Evolutionary conservation across 2,329 filamentous ascomycete species (phyloP).

Genomic region (Ophiobolus disseminans): DNA sequence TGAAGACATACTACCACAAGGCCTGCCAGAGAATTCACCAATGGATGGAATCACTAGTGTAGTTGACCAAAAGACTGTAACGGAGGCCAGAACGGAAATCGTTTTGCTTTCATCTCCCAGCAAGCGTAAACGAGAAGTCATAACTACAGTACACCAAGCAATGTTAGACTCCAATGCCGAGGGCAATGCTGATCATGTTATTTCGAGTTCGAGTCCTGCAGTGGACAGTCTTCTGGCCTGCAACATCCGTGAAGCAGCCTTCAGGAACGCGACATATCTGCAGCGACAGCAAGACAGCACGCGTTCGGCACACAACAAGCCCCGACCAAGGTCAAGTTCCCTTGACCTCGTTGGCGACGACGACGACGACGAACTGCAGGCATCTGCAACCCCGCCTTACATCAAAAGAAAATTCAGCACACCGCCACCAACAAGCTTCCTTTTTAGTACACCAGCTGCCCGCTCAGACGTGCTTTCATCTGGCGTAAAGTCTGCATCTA

Average conservation of each 20-base stretch:
- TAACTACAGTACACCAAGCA: neutral
- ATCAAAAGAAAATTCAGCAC: slow-evolving; percentile 35
- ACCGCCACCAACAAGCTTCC: slow-evolving; percentile 16
- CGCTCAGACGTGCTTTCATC: slow-evolving; percentile 1
- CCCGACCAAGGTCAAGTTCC: neutral
- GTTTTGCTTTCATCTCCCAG: slow-evolving; percentile 1
- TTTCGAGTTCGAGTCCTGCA: neutral
- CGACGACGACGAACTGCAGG: slow-evolving; percentile 11
- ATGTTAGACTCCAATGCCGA: slow-evolving; percentile 5
- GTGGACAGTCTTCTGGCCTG: neutral
- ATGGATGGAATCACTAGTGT: neutral
- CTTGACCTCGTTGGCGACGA: slow-evolving; percentile 13
- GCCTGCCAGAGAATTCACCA: slow-evolving; percentile 14
- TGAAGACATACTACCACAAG: slow-evolving; percentile 22
- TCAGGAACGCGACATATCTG: slow-evolving; percentile 9
- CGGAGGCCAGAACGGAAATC: slow-evolving; percentile 14
- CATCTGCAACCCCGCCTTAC: slow-evolving; percentile 2
- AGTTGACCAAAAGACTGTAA: neutral
- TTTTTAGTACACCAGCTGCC: slow-evolving; percentile 16
- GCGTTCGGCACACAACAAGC: neutral
- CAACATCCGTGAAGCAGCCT: slow-evolving; percentile 13
- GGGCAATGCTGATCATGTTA: neutral
- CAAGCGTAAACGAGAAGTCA: slow-evolving; percentile 1
- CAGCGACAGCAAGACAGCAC: slow-evolving; percentile 4
- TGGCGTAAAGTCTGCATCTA: slow-evolving; percentile 12